These are phyloP conservation scores for Lachancea quebecensis DNA, from an alignment of 805 yeast genomes.

Conservation along the genomic window DNA sequence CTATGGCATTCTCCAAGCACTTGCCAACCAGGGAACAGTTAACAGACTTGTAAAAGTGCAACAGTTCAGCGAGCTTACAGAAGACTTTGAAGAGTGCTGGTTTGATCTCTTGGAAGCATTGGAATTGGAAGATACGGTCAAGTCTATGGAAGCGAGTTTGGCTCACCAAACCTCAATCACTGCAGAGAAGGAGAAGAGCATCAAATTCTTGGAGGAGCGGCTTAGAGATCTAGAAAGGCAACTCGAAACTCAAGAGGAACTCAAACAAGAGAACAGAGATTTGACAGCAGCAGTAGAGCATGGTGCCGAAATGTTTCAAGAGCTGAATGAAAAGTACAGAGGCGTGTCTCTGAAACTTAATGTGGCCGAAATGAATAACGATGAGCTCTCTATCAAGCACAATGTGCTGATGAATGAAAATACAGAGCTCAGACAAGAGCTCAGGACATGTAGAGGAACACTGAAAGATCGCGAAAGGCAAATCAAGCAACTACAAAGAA, in stretches of 20 bases:
- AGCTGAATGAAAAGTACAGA: neutral
- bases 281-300: neutral
- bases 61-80: neutral
- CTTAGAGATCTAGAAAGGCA: neutral
- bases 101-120: slow-evolving; percentile 3
- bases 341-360: neutral
- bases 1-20: slow-evolving; percentile 6
- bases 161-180: neutral
- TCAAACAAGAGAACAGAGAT: neutral
- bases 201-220: neutral
- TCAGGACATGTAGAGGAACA: neutral
- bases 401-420: slow-evolving; percentile 1
- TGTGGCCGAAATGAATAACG: neutral
- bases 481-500: neutral
- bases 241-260: neutral
- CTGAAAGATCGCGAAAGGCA: neutral
- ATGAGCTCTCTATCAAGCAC: neutral
- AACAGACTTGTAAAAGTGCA: neutral
- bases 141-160: neutral
- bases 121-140: slow-evolving; percentile 1
- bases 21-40: slow-evolving; percentile 4
- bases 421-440: neutral
- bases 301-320: neutral
- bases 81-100: slow-evolving; percentile 6
- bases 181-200: neutral